Evolutionary conservation across 495 filamentous ascomycete species (phyloP).

Genomic region (Astrothelium subdiscretum): DNA sequence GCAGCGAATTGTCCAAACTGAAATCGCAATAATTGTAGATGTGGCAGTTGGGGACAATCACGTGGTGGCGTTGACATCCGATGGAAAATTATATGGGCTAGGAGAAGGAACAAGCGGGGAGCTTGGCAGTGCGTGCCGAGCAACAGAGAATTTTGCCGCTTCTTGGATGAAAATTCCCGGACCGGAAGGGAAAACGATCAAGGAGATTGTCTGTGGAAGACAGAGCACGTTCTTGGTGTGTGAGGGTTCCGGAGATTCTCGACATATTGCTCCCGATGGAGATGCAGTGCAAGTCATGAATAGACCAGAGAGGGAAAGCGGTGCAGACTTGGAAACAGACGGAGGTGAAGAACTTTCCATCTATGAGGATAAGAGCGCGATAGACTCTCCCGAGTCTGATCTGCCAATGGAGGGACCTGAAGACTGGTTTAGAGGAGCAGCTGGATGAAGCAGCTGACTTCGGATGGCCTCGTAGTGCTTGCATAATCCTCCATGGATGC

Average conservation of each 20-base stretch:
- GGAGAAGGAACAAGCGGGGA: background rate
- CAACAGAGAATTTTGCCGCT: background rate
- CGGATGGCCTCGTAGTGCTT: background rate
- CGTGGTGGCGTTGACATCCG: background rate
- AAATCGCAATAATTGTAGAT: background rate
- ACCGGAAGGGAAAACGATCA: background rate
- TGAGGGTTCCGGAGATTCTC: background rate
- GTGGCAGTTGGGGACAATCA: conserved; percentile 4
- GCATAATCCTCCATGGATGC: background rate
- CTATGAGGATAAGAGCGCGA: background rate
- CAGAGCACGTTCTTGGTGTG: background rate
- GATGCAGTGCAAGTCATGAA: background rate
- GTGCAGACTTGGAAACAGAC: background rate
- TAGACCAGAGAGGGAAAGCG: background rate
- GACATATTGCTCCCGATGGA: background rate
- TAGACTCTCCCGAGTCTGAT: background rate
- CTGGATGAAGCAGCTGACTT: background rate
- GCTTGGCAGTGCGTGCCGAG: background rate
- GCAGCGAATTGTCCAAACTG: conserved; percentile 1
- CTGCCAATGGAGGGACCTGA: background rate
- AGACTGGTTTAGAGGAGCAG: background rate
- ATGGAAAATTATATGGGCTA: background rate
- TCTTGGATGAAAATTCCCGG: background rate
- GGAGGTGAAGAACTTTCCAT: background rate
- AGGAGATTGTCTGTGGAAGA: background rate